Evolutionary conservation across 768 basidiomycete species (phyloP).

Genomic region (Trametes meyenii): DNA sequence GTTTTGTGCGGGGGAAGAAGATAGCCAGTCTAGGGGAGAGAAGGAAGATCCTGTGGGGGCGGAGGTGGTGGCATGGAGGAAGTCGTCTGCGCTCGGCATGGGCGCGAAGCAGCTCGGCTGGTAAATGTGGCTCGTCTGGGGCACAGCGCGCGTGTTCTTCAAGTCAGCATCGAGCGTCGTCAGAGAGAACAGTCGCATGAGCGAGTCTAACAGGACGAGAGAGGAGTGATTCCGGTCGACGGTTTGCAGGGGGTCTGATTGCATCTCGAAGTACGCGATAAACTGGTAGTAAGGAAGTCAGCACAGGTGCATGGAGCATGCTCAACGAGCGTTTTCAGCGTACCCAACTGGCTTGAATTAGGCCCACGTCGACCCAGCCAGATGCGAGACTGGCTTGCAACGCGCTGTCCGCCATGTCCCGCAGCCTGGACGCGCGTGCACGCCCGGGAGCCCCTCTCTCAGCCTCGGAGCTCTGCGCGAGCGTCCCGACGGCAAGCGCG

Average conservation of each 20-base stretch:
- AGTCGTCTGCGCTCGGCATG: constrained; percentile 26
- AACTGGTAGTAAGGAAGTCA: constrained; percentile 44
- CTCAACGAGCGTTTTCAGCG: neutral
- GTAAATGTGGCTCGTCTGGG: neutral
- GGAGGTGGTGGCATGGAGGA: too few species aligned
- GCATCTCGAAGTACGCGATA: constrained; percentile 71
- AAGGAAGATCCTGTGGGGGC: too few species aligned
- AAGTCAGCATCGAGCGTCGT: constrained; percentile 63
- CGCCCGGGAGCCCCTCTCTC: constrained; percentile 51
- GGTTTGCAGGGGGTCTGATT: constrained; percentile 64
- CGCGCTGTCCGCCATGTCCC: constrained; percentile 68
- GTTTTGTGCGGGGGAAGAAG: neutral
- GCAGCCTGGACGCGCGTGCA: constrained; percentile 57
- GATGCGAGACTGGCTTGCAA: constrained; percentile 72
- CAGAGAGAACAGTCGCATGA: constrained; percentile 61
- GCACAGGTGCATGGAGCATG: neutral
- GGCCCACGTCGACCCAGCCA: constrained; percentile 71
- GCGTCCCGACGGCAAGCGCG: constrained; percentile 63
- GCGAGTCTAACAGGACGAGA: constrained; percentile 63
- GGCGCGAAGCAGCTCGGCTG: neutral
- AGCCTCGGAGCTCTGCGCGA: constrained; percentile 70
- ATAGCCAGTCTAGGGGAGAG: too few species aligned
- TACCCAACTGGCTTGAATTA: constrained; percentile 70
- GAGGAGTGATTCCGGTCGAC: constrained; percentile 55
- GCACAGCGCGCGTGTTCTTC: constrained; percentile 48